Base-by-base conservation (phyloP, 108 stramenopile genomes). In the Pinguiococcus pyrenoidosus region DNA sequence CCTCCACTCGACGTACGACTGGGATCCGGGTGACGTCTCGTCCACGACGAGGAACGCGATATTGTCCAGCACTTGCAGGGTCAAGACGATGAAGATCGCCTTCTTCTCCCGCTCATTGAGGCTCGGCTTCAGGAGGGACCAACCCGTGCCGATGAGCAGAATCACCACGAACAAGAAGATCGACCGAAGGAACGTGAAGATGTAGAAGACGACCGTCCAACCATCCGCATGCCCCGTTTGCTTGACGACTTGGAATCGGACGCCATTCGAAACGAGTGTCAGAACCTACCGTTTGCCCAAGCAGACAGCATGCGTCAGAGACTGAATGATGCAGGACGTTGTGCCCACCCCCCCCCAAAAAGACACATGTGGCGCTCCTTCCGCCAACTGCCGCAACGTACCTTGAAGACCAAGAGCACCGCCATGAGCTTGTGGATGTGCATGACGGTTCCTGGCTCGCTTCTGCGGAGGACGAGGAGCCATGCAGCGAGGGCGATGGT, bases 381-480 rank as follows among this genome's bases (percentile, higher is more conserved):
- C n/a, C n/a, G n/a, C n/a, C n/a, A n/a, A n/a, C n/a, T n/a, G n/a
- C n/a, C n/a, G n/a, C n/a, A n/a, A n/a, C n/a, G n/a, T n/a, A n/a
- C 54, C 68, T 96, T 96, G 51, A 93, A 61, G 4, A 74, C 56
- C 41, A 94, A 48, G 16, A 96, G 57, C 4, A 75, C 51, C 1
- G 83, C 67, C 90, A 99, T 91, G 39, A 96, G 56, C 49, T 90
- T 74, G 59, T 96, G 97, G 38, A 99, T 85, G 37, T 82, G 76
- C 66, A 84, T 83, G 8, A 89, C 81, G 29, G 29, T 10, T 22
- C 47, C 58, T 33, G 44, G 66, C 40, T 52, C 63, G 77, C 29
- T 58, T 44, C 32, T 79, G 74, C 26, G 65, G 20, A 90, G 77
- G 44, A 76, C 72, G 21, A 25, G 38, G 6, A 68, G 40, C 94